Base-by-base conservation (phyloP, 441 rosid genomes). In the Flueggea neowawraea region DNA sequence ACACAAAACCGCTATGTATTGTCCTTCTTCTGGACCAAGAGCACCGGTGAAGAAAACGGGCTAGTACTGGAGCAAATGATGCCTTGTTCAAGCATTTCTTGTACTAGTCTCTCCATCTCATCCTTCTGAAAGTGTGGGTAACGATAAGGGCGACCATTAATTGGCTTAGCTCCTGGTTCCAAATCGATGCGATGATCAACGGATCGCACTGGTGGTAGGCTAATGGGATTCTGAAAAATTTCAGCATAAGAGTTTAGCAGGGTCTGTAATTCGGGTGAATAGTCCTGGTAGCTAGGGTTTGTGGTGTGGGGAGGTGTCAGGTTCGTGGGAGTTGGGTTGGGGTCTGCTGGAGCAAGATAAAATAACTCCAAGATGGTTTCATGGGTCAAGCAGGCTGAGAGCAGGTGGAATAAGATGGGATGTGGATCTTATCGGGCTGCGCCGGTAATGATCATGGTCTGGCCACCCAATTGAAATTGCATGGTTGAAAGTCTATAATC, bases 11-110 rank as follows among this genome's bases (percentile, higher is more conserved):
- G 12, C 63, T 52, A 60, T 2, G 14, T 13, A 2, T 52, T 52
- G 16, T 60, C 63, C 12, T 44, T 16, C 14, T 60, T 60, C 54
- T 60, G 44, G 11, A 60, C 54, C 33, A 60, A 13, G 12, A 60
- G 31, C 3, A 60, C 54, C 10, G 63, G 63, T 7, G 63, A 60
- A 0, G 63, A 44, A 28, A 43, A 60, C 1, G 53, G 52, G n/a
- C 63, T 60, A 5, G 17, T 45, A 12, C 63, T 45, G 3, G 13
- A 4, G 53, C 16, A 2, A 44, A 60, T 45, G 3, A 60, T 16
- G n/a, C n/a, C n/a, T n/a, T n/a, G n/a, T n/a, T n/a, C n/a, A n/a
- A n/a, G n/a, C n/a, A n/a, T n/a, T n/a, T 11, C 63, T 52, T 44
- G 11, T 0, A 60, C 15, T 14, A 60, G 1, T 22, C 47, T 45